Percentiles rank a stretch among this genome's conserved stretches.
Conservation (phyloP, 2,329 filamentous ascomycete genomes). For the Colletotrichum godetiae region DNA sequence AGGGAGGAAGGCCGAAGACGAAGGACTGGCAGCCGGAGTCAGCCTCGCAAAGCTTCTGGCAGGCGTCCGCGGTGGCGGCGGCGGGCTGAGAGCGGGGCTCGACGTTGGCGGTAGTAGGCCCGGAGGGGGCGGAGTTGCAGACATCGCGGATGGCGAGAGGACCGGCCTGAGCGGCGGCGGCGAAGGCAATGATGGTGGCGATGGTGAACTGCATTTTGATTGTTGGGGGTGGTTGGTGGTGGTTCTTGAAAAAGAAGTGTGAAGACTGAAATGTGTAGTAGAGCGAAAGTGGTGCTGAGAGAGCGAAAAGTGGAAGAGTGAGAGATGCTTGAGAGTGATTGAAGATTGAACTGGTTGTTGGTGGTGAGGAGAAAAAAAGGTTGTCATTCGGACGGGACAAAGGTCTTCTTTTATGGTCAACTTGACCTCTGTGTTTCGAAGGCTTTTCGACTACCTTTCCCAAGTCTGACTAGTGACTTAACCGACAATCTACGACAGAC, state of each 20-base stretch:
- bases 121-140: slow-evolving; percentile 18
- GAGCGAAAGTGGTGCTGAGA: not conserved
- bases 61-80: slow-evolving; percentile 20
- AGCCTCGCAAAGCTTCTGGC: slow-evolving; percentile 25
- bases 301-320: not conserved
- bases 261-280: not conserved
- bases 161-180: slow-evolving; percentile 17
- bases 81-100: slow-evolving; percentile 18
- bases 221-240: not conserved
- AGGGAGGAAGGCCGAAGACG: slow-evolving; percentile 10
- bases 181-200: slow-evolving; percentile 10
- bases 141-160: slow-evolving; percentile 14
- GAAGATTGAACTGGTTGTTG: slow-evolving; percentile 11
- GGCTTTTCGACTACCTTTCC: not conserved
- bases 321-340: slow-evolving; percentile 16
- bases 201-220: slow-evolving; percentile 25
- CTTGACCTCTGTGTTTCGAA: not conserved
- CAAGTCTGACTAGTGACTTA: not conserved
- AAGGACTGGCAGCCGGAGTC: slow-evolving; percentile 17
- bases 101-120: slow-evolving; percentile 7
- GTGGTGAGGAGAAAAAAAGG: slow-evolving; percentile 5
- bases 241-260: not conserved
- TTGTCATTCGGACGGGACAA: not conserved
- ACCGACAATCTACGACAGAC: not conserved
- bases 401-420: not conserved